These are phyloP conservation scores for Trichoderma afroharzianum DNA, from an alignment of 2,329 filamentous ascomycete genomes.

Conservation along the genomic window DNA sequence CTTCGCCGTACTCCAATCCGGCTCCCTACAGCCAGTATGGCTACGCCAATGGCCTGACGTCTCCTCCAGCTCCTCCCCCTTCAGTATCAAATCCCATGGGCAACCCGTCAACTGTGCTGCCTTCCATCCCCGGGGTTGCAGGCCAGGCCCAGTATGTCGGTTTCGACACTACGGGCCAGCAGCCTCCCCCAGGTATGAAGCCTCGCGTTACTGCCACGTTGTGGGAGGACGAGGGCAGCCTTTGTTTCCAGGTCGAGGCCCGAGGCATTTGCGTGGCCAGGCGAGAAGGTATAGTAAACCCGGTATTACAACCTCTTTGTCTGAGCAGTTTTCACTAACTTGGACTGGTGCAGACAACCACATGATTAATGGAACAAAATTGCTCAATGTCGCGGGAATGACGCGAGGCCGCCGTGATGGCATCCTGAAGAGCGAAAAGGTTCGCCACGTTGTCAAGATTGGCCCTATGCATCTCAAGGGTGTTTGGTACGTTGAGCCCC, in stretches of 20 bases:
- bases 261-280: slow-evolving; percentile 93
- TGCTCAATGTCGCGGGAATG: slow-evolving; percentile 97
- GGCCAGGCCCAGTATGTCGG: slow-evolving; percentile 56
- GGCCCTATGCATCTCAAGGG: slow-evolving; percentile 98
- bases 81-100: slow-evolving; percentile 69
- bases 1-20: slow-evolving; percentile 63
- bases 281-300: slow-evolving; percentile 67
- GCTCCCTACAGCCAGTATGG: slow-evolving; percentile 65
- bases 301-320: neutral
- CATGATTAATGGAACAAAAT: slow-evolving; percentile 98
- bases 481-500: slow-evolving; percentile 70
- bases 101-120: slow-evolving; percentile 59
- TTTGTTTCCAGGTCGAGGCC: slow-evolving; percentile 97
- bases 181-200: slow-evolving; percentile 92
- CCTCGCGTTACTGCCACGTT: slow-evolving; percentile 92
- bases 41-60: slow-evolving; percentile 74
- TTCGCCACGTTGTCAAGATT: slow-evolving; percentile 96
- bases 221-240: slow-evolving; percentile 96
- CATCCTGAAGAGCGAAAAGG: slow-evolving; percentile 96
- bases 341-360: slow-evolving; percentile 69
- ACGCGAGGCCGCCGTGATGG: slow-evolving; percentile 91
- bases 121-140: slow-evolving; percentile 55
- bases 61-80: slow-evolving; percentile 68
- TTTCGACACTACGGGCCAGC: slow-evolving; percentile 84
- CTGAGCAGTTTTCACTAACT: neutral